Evolutionary conservation across 305 asterid genomes (phyloP).

Genomic region (Fraxinus albicans): DNA sequence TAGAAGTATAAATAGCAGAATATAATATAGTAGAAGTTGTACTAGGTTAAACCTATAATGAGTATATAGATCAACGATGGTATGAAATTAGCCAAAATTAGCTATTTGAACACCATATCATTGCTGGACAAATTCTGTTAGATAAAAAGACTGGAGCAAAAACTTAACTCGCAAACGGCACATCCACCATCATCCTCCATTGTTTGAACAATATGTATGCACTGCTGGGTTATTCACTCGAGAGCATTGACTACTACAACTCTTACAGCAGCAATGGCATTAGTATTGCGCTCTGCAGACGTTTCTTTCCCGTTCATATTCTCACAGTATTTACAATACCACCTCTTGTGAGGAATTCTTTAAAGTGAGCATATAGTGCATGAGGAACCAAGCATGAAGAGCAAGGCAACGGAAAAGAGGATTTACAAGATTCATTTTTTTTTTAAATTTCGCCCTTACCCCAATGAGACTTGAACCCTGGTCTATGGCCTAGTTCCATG

Average conservation of each 20-base stretch:
- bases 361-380: too few species aligned
- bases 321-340: conserved; percentile 55
- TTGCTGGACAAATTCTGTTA: conserved; percentile 3
- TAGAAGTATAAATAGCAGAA: not conserved
- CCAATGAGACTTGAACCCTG: too few species aligned
- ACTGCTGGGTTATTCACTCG: conserved; percentile 44
- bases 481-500: too few species aligned
- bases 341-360: too few species aligned
- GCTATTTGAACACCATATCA: not conserved
- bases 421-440: not conserved
- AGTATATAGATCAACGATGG: not conserved
- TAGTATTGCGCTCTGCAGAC: conserved; percentile 48
- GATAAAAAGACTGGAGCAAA: not conserved
- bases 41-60: not conserved
- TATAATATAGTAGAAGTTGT: not conserved
- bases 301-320: conserved; percentile 57
- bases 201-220: conserved; percentile 37
- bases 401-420: too few species aligned
- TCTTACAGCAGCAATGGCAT: conserved; percentile 89
- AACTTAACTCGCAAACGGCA: conserved; percentile 70
- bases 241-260: conserved; percentile 68
- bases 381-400: too few species aligned
- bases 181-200: conserved; percentile 64
- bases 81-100: not conserved
- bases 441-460: too few species aligned